Evolutionary conservation across 306 rosid genomes (phyloP).

Genomic region (Quercus ilex): DNA sequence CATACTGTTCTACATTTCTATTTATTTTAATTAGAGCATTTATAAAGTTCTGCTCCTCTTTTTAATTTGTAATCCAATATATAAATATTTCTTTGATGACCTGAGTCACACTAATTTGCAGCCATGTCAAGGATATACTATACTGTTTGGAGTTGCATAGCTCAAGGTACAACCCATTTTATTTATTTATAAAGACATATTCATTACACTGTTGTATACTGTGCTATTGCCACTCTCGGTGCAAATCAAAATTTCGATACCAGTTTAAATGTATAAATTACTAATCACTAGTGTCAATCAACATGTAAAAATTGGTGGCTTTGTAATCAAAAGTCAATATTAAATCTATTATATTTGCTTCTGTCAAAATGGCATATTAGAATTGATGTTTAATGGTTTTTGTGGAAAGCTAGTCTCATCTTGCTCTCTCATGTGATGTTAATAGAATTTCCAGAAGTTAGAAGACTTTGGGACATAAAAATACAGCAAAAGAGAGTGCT

Average conservation of each 20-base stretch:
- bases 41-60: too few relatives aligned
- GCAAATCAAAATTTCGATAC: background rate
- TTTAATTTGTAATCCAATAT: too few relatives aligned
- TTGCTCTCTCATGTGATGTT: background rate
- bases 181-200: too few relatives aligned
- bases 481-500: background rate
- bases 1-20: too few relatives aligned
- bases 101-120: conserved; percentile 6
- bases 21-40: too few relatives aligned
- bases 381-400: background rate
- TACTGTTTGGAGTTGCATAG: conserved; percentile 9
- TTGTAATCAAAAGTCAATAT: background rate
- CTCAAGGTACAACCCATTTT: background rate
- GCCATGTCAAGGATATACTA: background rate
- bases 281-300: background rate
- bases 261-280: background rate
- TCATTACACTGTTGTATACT: too few relatives aligned
- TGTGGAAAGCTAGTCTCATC: background rate
- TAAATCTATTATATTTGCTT: background rate
- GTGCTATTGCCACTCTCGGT: background rate
- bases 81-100: background rate
- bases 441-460: background rate
- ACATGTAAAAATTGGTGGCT: background rate
- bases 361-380: background rate
- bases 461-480: background rate